Percentiles rank a stretch among this genome's conserved stretches.
phyloP scores from a whole-genome alignment of 306 rosid species.

The Cucumis sativus region Cucumber_9930_V3 NC_026655.2:7957001-7957500 shows the following conservation, averaged over 20 bases:
- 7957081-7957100: not conserved
- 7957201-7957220: not conserved
- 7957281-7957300: not conserved
- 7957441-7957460: too few species aligned
- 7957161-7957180: not conserved
- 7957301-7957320: not conserved
- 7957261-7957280: not conserved
- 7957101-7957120: not conserved
- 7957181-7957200: not conserved
- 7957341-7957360: not conserved
- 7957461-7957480: too few species aligned
- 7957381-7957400: not conserved
- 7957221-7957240: too few species aligned
- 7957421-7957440: too few species aligned
- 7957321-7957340: not conserved
- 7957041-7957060: not conserved
- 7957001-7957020: not conserved
- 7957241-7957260: not conserved
- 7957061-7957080: not conserved
- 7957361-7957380: too few species aligned
- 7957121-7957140: not conserved
- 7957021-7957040: not conserved
- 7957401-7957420: not conserved
- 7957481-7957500: too few species aligned
- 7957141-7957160: not conserved